phyloP scores from a whole-genome alignment of 805 yeast species.

The Metschnikowia bowlesiae region DNA sequence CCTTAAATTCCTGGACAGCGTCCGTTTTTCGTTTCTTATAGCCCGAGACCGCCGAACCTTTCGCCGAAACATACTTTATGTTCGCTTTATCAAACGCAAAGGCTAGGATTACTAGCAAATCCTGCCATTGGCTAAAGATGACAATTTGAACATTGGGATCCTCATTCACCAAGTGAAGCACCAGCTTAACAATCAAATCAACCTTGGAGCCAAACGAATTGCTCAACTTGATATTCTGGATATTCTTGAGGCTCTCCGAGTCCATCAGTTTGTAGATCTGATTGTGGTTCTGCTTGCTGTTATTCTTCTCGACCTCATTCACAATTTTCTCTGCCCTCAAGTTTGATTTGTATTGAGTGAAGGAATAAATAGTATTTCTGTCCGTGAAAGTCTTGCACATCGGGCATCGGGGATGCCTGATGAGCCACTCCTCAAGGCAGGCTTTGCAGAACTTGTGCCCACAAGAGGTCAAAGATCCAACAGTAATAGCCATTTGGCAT shows the following conservation, averaged over 20 bases:
- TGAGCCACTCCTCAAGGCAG: slow-evolving; percentile 75
- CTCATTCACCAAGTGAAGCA: slow-evolving; percentile 53
- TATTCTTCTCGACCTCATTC: not conserved
- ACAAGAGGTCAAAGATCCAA: slow-evolving; percentile 82
- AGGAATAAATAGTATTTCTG: slow-evolving; percentile 57
- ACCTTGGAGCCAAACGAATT: slow-evolving; percentile 76
- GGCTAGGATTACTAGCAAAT: slow-evolving; percentile 61
- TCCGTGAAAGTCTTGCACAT: slow-evolving; percentile 62
- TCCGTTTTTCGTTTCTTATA: slow-evolving; percentile 3
- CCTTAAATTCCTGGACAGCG: slow-evolving; percentile 55
- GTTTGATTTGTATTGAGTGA: slow-evolving; percentile 55
- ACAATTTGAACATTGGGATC: slow-evolving; percentile 73
- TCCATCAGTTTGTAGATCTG: slow-evolving; percentile 45
- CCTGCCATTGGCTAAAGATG: slow-evolving; percentile 86
- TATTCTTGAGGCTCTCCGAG: slow-evolving; percentile 37
- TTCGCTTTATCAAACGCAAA: slow-evolving; percentile 59
- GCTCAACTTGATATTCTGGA: slow-evolving; percentile 32
- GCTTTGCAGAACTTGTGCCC: slow-evolving; percentile 88
- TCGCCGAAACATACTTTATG: slow-evolving; percentile 54
- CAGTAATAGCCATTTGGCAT: slow-evolving; percentile 63
- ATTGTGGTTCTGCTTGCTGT: slow-evolving; percentile 4
- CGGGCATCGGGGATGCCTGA: slow-evolving; percentile 61
- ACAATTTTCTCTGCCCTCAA: slow-evolving; percentile 42
- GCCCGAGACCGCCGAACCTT: slow-evolving; percentile 25
- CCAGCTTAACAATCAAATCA: slow-evolving; percentile 73